Percentiles rank a stretch among this genome's conserved stretches.
phyloP scores from a whole-genome alignment of 768 basidiomycete genomes.

The Tricholomella constricta region DNA sequence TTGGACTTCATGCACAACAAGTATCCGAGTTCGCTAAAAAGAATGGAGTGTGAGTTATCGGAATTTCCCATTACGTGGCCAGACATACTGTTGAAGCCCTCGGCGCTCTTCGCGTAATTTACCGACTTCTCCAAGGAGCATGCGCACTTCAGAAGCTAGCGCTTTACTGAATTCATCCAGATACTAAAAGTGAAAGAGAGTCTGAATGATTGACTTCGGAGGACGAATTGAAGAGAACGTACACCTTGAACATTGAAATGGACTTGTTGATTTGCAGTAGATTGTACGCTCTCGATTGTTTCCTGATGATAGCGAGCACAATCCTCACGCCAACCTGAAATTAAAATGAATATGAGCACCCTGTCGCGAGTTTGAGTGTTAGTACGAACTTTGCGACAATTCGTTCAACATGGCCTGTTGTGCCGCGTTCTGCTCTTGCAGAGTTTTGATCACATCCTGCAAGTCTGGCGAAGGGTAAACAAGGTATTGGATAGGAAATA shows the following conservation, averaged over 20 bases:
- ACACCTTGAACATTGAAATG: constrained; percentile 86
- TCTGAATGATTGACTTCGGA: background rate
- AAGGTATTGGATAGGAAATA: background rate
- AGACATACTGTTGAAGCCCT: constrained; percentile 72
- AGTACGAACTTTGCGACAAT: constrained; percentile 61
- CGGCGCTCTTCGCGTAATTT: constrained; percentile 80
- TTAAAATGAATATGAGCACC: constrained; percentile 7
- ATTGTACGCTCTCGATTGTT: constrained; percentile 64
- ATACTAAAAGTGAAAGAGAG: constrained; percentile 53
- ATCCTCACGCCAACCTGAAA: constrained; percentile 67
- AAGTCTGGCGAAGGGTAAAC: constrained; percentile 40
- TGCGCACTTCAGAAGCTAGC: constrained; percentile 78
- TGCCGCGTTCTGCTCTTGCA: constrained; percentile 60
- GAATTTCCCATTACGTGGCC: background rate
- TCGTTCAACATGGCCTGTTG: constrained; percentile 55
- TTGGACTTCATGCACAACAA: constrained; percentile 71
- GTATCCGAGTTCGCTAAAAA: constrained; percentile 69
- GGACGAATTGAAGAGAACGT: constrained; percentile 24
- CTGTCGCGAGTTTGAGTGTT: background rate
- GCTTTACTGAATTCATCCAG: constrained; percentile 88
- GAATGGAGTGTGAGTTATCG: background rate
- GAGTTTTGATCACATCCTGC: constrained; percentile 59
- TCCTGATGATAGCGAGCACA: constrained; percentile 65
- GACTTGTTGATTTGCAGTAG: constrained; percentile 75
- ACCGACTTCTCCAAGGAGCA: constrained; percentile 82